Percentiles rank a stretch among this genome's conserved stretches.
These are phyloP conservation scores for Phytophthora idaei DNA, from an alignment of 352 stramenopile species.

Conservation along the genomic window DNA sequence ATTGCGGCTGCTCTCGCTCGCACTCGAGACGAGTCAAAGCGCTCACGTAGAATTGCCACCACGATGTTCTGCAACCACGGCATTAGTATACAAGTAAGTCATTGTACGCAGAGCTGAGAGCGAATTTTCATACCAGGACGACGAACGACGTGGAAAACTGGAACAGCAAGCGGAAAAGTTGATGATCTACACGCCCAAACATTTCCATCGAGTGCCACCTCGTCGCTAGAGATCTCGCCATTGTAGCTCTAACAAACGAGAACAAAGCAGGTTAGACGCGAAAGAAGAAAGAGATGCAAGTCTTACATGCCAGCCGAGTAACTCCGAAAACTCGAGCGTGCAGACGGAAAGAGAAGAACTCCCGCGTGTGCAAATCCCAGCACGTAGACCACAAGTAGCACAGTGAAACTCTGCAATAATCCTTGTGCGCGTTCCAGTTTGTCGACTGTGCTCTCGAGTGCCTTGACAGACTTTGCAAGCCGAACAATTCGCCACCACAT, in stretches of 20 bases:
- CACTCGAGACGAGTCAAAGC: constrained; percentile 45
- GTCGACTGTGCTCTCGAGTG: constrained; percentile 46
- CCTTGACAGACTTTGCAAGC: constrained; percentile 49
- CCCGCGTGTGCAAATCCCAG: constrained; percentile 53
- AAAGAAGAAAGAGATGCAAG: neutral
- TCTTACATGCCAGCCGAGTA: constrained; percentile 59
- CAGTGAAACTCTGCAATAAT: constrained; percentile 44
- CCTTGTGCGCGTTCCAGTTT: constrained; percentile 51
- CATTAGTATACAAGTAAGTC: neutral
- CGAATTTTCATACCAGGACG: constrained; percentile 36
- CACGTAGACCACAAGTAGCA: constrained; percentile 52
- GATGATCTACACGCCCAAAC: constrained; percentile 12
- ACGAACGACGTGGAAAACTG: constrained; percentile 51
- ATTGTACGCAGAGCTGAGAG: neutral
- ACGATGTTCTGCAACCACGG: constrained; percentile 51
- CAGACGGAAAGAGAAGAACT: constrained; percentile 47
- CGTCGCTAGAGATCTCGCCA: constrained; percentile 29
- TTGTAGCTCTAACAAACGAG: constrained; percentile 29
- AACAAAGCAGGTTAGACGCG: neutral
- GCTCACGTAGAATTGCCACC: constrained; percentile 65
- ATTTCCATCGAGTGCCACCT: constrained; percentile 30
- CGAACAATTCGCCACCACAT: constrained; percentile 71
- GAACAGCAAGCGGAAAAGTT: constrained; percentile 47
- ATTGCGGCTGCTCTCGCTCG: constrained; percentile 24
- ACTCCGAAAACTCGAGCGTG: constrained; percentile 38